Base-by-base conservation (phyloP, 345 rosid species). In the Euphorbia lathyris region DNA sequence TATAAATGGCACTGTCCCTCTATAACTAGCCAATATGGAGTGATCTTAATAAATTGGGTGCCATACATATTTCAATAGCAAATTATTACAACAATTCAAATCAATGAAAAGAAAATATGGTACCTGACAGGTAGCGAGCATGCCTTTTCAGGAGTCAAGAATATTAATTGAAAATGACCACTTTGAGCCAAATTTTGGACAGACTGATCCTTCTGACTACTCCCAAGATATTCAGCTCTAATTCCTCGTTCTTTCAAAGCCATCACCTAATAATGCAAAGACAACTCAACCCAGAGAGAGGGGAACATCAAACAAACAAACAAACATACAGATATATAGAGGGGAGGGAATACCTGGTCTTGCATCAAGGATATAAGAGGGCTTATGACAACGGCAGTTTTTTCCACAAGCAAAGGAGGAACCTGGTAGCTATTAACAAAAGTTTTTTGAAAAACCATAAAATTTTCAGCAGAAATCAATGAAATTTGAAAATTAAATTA, bases 301-400 rank as follows among this genome's bases (percentile, higher is more conserved):
- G 7, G 11, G 14, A 4, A 47, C 52, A n/a, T 47, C 74, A 16
- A 45, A 45, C 11, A 65, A n/a, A 50, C 16, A 10, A 36, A 8
- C 25, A 40, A 43, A 36, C 11, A 66, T 29, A 53, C 61, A 66
- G 9, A 12, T 14, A 36, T 7, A 36, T 16, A 55, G 13, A 22
- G 16, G 22, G 10, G 17, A 12, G 16, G 3, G 36, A 58, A n/a
- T 59, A 76, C 86, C 79, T 83, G 84, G 71, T 83, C 86, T 75
- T 80, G 86, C 86, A 83, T 83, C 51, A 83, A 50, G 22, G 86
- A 80, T 57, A 83, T 78, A 58, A 83, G 86, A 23, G 84, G 86
- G 77, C 86, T 83, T 17, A 83, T 78, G 59, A 83, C 84, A 23
- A 83, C 22, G 0, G 74, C 83, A 20, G 84, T 81, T 72, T 78